Evolutionary conservation across 2,329 filamentous ascomycete genomes (phyloP).

Genomic region (Rosellinia necatrix): DNA sequence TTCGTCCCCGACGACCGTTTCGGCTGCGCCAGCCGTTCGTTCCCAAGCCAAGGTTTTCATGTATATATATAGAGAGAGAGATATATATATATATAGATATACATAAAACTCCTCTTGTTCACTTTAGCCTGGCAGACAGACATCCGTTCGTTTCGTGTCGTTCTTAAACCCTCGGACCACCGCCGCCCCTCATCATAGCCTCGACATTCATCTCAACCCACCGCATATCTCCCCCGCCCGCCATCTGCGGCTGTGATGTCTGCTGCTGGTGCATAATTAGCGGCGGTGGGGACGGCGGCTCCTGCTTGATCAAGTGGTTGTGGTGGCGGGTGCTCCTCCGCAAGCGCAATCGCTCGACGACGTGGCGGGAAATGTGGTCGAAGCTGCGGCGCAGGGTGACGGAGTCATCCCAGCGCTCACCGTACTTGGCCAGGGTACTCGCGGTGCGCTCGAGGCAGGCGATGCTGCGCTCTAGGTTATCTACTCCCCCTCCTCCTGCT

Average conservation of each 20-base stretch:
- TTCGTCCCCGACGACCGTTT: too few species aligned
- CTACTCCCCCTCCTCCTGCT: slow-evolving; percentile 44
- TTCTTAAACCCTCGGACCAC: slow-evolving; percentile 26
- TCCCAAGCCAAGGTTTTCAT: too few species aligned
- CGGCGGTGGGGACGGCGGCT: slow-evolving; percentile 40
- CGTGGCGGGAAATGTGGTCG: slow-evolving; percentile 52
- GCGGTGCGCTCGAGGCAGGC: slow-evolving; percentile 59
- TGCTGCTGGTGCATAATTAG: too few species aligned
- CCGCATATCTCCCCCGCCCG: slow-evolving; percentile 44
- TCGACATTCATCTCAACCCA: slow-evolving; percentile 53
- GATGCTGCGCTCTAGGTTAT: slow-evolving; percentile 61
- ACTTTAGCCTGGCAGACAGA: too few species aligned
- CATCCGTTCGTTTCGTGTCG: too few species aligned
- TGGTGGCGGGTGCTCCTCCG: too few species aligned
- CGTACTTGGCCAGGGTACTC: slow-evolving; percentile 60
- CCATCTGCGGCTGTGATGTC: slow-evolving; percentile 37
- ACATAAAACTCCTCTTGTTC: too few species aligned
- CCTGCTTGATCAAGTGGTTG: slow-evolving; percentile 46
- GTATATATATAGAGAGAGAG: too few species aligned
- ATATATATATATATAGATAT: too few species aligned
- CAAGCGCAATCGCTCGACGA: slow-evolving; percentile 49
- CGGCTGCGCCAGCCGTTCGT: too few species aligned
- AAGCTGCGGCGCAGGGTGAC: slow-evolving; percentile 58
- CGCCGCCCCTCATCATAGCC: slow-evolving; percentile 46
- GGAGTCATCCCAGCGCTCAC: slow-evolving; percentile 63